phyloP scores from a whole-genome alignment of 2,329 filamentous ascomycete species.

The Fusarium heterosporum region DNA sequence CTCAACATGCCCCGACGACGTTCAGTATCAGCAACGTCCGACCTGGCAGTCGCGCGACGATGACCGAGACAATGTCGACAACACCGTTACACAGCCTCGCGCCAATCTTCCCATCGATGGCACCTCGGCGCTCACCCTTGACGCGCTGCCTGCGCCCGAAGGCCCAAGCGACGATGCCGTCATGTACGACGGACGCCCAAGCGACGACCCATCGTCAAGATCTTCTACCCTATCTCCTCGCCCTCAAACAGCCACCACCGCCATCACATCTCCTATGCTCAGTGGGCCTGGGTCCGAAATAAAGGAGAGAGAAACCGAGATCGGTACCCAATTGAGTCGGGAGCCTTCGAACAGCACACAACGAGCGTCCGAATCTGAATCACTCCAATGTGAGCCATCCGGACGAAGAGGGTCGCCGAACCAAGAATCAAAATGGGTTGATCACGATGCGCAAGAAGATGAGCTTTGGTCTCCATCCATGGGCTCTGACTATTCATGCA shows the following conservation, averaged over 20 bases:
- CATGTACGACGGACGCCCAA: constrained; percentile 44
- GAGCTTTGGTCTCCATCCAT: constrained; percentile 53
- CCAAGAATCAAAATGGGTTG: constrained; percentile 41
- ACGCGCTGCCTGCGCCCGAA: constrained; percentile 38
- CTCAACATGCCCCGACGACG: constrained; percentile 59
- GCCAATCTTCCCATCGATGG: constrained; percentile 36
- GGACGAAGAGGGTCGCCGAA: constrained; percentile 32
- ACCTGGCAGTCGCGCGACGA: constrained; percentile 44
- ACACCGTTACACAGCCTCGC: constrained; percentile 39
- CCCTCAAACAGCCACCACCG: constrained; percentile 52
- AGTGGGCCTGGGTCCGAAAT: constrained; percentile 48
- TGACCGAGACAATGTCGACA: constrained; percentile 29
- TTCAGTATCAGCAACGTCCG: constrained; percentile 47
- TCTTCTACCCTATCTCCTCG: constrained; percentile 59
- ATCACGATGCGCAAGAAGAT: constrained; percentile 46
- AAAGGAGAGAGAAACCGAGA: constrained; percentile 51
- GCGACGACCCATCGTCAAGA: constrained; percentile 51
- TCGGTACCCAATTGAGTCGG: constrained; percentile 41
- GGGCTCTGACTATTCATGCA: constrained; percentile 54
- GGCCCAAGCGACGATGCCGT: constrained; percentile 43
- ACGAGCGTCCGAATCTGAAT: constrained; percentile 36
- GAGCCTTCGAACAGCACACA: constrained; percentile 39
- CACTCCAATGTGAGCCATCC: constrained; percentile 22
- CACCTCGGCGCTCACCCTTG: constrained; percentile 39
- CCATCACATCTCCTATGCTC: constrained; percentile 51